These are phyloP conservation scores for Pleurotus platypus DNA, from an alignment of 768 basidiomycete genomes.

Conservation along the genomic window DNA sequence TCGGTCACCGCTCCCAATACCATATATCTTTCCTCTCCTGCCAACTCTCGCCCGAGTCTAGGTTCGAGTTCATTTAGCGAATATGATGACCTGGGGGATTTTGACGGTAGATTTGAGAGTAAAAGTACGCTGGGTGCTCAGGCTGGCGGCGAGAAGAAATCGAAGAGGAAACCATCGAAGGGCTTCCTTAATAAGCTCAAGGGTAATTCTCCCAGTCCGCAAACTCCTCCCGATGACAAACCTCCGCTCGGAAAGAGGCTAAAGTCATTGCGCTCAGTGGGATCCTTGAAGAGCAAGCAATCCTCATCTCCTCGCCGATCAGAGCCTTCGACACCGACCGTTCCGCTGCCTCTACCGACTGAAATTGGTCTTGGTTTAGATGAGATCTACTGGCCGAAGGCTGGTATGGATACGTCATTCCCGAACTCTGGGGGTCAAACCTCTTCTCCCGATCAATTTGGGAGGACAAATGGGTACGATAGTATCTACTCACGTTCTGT, in stretches of 20 bases:
- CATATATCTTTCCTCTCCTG: conserved; percentile 34
- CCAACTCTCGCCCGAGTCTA: conserved; percentile 62
- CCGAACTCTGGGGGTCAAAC: conserved; percentile 17
- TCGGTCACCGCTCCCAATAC: conserved; percentile 26
- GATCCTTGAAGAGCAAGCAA: conserved; percentile 65
- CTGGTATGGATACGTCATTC: conserved; percentile 21
- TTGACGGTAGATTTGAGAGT: conserved; percentile 84
- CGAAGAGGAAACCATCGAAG: conserved; percentile 58
- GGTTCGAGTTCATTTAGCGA: conserved; percentile 76
- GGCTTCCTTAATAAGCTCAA: conserved; percentile 67
- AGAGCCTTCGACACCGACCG: conserved; percentile 43
- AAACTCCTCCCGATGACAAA: conserved; percentile 40
- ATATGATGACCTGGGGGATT: conserved; percentile 85
- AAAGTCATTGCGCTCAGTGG: conserved; percentile 78
- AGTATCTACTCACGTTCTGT: conserved; percentile 37
- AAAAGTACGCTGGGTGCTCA: conserved; percentile 62
- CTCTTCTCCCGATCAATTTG: conserved; percentile 32
- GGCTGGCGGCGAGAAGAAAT: conserved; percentile 31
- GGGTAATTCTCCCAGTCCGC: conserved; percentile 34
- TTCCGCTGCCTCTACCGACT: conserved; percentile 48
- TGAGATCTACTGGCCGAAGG: conserved; percentile 49
- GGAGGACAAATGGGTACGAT: conserved; percentile 21
- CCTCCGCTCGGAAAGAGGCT: conserved; percentile 43
- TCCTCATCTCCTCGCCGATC: conserved; percentile 28
- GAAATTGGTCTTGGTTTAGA: conserved; percentile 56